These are phyloP conservation scores for Penicillium tannophilum DNA, from an alignment of 495 filamentous ascomycete species.

Conservation along the genomic window DNA sequence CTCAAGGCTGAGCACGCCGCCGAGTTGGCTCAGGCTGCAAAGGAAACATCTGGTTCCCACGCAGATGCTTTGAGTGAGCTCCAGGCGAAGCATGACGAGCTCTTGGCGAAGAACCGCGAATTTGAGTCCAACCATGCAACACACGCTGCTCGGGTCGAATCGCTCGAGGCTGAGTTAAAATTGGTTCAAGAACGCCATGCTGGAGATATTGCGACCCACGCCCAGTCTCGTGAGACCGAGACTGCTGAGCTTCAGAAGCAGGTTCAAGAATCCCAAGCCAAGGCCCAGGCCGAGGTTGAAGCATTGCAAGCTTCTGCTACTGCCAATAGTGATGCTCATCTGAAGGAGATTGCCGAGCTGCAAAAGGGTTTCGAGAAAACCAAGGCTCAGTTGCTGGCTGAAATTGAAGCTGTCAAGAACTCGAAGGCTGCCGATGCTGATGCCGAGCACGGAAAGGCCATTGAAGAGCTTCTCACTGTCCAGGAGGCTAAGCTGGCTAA, in stretches of 20 bases:
- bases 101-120: conserved; percentile 34
- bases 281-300: conserved; percentile 40
- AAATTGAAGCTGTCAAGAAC: conserved; percentile 34
- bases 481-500: conserved; percentile 44
- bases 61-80: conserved; percentile 37
- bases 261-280: conserved; percentile 33
- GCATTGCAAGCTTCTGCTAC: conserved; percentile 28
- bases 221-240: conserved; percentile 35
- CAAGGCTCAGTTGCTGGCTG: conserved; percentile 35
- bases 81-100: conserved; percentile 44
- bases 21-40: conserved; percentile 34
- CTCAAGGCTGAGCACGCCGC: conserved; percentile 34
- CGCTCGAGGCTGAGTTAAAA: conserved; percentile 42
- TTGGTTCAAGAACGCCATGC: conserved; percentile 32
- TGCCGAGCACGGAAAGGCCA: conserved; percentile 45
- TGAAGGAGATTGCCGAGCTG: conserved; percentile 33
- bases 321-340: conserved; percentile 31
- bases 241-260: conserved; percentile 39
- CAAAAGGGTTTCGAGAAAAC: conserved; percentile 40
- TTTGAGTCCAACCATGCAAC: conserved; percentile 39
- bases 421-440: conserved; percentile 43
- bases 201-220: conserved; percentile 35
- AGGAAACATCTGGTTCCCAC: conserved; percentile 35
- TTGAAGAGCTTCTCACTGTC: conserved; percentile 49
- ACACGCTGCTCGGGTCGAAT: conserved; percentile 37